Base-by-base conservation (phyloP, 148 eudicot species). In the Cornus florida region DNA sequence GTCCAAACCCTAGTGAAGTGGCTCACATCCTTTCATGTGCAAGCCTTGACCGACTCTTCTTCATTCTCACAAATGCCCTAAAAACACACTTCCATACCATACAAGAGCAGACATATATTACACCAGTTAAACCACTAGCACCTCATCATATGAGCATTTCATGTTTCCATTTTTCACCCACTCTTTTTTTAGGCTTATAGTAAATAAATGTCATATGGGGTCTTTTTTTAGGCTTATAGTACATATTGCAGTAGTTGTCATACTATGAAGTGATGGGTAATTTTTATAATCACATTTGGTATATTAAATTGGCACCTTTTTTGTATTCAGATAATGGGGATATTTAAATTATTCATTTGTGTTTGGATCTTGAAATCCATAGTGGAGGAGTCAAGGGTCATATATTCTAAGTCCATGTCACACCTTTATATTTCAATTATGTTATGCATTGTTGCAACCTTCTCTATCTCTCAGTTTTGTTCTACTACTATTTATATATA, bases 331-430 rank as follows among this genome's bases (percentile, higher is more conserved):
- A n/a, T 16, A 32, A 35, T 35, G 38, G 38, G 38, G 38, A 35
- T 35, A 35, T 2, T 2, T 35, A 35, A 35, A 35, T 2, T 35
- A 35, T 35, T 35, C 38, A 35, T 35, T 2, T 35, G 22, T 67
- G 69, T 65, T 56, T 73, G 57, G 56, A 72, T 70, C 35, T 68
- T 56, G 20, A 43, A 81, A 84, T 75, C 56, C 79, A 43, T 83
- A 87, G 91, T 88, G 95, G 89, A 84, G 33, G 85, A 87, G 95
- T 92, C 95, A 88, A 90, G 87, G 82, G 89, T 89, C 86, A 81
- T 81, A 82, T 80, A 86, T 82, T 76, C 84, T 82, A 77, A 56
- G 85, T 81, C 79, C 77, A 82, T 74, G 86, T 83, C 85, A 83
- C 70, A 76, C 79, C 72, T 35, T 35, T 46, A 31, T 72, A 28